phyloP scores from a whole-genome alignment of 345 rosid species.

The Excoecaria cochinchinensis region DNA sequence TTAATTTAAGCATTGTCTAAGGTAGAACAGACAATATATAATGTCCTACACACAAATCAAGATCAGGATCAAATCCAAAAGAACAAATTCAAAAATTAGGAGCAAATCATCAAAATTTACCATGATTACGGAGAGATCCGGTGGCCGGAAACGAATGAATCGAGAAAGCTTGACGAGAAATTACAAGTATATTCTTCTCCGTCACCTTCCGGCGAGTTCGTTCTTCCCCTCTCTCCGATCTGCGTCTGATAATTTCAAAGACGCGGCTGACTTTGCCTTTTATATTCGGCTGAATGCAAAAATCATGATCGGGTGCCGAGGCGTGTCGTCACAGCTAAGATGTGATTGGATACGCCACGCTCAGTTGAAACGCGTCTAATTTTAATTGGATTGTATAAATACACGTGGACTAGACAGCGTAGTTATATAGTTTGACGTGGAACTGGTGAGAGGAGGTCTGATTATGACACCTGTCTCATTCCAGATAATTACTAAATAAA shows the following conservation, averaged over 20 bases:
- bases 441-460: not conserved
- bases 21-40: not conserved
- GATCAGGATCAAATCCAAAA: not conserved
- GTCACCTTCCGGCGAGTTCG: not conserved
- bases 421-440: not conserved
- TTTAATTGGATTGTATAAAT: not conserved
- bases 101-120: slow-evolving; percentile 21
- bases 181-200: slow-evolving; percentile 13
- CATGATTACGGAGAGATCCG: slow-evolving; percentile 35
- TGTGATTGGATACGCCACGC: slow-evolving; percentile 20
- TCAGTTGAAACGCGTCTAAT: not conserved
- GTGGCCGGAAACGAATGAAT: slow-evolving; percentile 22
- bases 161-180: slow-evolving; percentile 13
- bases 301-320: slow-evolving; percentile 7
- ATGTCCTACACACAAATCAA: not conserved
- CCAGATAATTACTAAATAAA: no score
- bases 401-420: not conserved
- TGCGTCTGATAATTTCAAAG: not conserved
- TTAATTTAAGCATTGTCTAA: not conserved
- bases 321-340: slow-evolving; percentile 21
- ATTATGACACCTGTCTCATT: not conserved
- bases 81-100: not conserved
- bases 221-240: not conserved
- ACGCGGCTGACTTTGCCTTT: not conserved
- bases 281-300: not conserved